A percentile compares a stretch with the other conserved stretches of the same genome.
Evolutionary conservation across 2,329 filamentous ascomycete species (phyloP).

Genomic region (Trichoderma sp.): DNA sequence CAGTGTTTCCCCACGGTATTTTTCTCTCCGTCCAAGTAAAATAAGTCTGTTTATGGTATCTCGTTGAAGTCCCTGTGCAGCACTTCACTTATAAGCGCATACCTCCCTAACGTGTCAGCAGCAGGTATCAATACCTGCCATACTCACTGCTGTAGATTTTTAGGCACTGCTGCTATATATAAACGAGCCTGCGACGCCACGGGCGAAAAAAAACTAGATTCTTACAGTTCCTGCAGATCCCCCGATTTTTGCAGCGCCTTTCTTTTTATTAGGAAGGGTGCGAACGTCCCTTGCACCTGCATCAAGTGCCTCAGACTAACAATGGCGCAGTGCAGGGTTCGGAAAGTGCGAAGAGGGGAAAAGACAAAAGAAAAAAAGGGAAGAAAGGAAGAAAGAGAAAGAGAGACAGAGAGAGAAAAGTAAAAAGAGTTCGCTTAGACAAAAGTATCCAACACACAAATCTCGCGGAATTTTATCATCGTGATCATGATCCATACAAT

Average conservation of each 20-base stretch:
- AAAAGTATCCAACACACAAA: background rate
- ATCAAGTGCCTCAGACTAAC: background rate
- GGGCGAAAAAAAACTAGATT: conserved; percentile 1
- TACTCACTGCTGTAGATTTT: background rate
- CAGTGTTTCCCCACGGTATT: background rate
- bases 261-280: background rate
- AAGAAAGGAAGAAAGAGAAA: background rate
- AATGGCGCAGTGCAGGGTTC: conserved; percentile 2
- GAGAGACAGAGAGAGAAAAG: background rate
- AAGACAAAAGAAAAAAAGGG: background rate
- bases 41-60: background rate
- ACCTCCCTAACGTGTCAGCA: background rate
- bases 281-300: background rate
- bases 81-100: background rate
- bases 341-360: background rate
- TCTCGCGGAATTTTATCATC: background rate
- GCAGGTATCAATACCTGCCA: background rate
- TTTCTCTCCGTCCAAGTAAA: background rate
- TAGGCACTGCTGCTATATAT: background rate
- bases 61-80: background rate
- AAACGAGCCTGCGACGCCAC: background rate
- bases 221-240: conserved; percentile 10
- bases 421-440: background rate
- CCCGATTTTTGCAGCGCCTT: background rate
- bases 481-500: background rate